phyloP scores from a whole-genome alignment of 192 early-diverging fungal genomes.

The Gonapodya sp. region DNA sequence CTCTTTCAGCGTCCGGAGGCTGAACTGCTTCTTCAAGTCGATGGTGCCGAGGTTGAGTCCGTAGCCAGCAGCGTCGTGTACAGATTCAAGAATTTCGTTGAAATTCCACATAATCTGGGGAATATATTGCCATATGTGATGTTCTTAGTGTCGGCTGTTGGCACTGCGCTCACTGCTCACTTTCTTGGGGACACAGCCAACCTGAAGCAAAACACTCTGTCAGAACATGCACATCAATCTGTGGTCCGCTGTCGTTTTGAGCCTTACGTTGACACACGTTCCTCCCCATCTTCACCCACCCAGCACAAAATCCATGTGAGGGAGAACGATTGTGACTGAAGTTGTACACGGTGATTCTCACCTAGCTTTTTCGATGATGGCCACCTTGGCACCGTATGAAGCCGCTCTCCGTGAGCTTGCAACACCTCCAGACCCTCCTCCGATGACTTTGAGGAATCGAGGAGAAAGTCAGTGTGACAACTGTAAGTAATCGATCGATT shows the following conservation, averaged over 20 bases:
- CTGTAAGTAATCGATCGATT: no score
- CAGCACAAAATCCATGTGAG: neutral
- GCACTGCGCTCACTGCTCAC: slow-evolving; percentile 75
- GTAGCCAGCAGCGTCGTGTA: slow-evolving; percentile 83
- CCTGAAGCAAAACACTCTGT: slow-evolving; percentile 30
- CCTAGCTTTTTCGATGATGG: slow-evolving; percentile 62
- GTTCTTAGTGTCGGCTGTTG: slow-evolving; percentile 13
- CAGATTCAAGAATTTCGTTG: slow-evolving; percentile 39
- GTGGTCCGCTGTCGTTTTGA: no score
- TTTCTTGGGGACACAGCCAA: slow-evolving; percentile 77
- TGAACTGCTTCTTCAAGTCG: slow-evolving; percentile 39
- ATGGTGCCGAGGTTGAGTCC: slow-evolving; percentile 57
- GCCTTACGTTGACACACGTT: slow-evolving; percentile 89
- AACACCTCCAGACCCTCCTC: slow-evolving; percentile 47
- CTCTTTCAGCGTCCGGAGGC: slow-evolving; percentile 73
- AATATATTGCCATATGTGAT: slow-evolving; percentile 4
- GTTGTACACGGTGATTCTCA: no score
- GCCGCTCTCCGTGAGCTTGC: slow-evolving; percentile 90
- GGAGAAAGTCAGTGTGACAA: neutral
- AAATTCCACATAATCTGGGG: slow-evolving; percentile 5
- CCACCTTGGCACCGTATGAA: slow-evolving; percentile 82
- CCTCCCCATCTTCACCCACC: slow-evolving; percentile 12
- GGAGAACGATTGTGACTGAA: neutral
- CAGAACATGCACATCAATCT: neutral
- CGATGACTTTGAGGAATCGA: neutral